phyloP scores from a whole-genome alignment of 116 monocot genomes.

The Phalaenopsis hybrid region DNA sequence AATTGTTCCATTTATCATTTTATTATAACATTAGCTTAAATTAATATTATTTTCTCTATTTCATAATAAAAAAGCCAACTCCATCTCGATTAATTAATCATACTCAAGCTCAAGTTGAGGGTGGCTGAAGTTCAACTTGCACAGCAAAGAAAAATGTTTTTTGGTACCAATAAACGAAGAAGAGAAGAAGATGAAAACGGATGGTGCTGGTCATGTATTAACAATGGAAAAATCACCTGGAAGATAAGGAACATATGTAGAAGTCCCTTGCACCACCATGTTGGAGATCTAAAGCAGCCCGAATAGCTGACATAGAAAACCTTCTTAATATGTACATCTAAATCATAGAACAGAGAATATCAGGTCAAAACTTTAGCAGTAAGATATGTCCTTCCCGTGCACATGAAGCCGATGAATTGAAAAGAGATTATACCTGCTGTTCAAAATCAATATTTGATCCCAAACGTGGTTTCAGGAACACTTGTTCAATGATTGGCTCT shows the following conservation, averaged over 20 bases:
- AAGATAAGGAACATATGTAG: constrained; percentile 95
- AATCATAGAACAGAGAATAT: neutral
- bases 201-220: neutral
- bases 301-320: constrained; percentile 79
- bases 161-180: neutral
- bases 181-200: neutral
- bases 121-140: too few species aligned
- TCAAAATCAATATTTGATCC: constrained; percentile 75
- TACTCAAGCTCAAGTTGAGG: too few species aligned
- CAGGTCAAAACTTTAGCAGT: neutral
- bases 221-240: constrained; percentile 41
- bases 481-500: constrained; percentile 92
- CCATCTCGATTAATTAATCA: too few species aligned
- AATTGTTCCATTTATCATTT: too few species aligned
- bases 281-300: constrained; percentile 69
- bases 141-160: neutral
- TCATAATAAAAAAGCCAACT: too few species aligned
- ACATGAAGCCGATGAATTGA: neutral
- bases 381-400: neutral
- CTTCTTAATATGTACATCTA: constrained; percentile 97
- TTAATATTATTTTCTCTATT: too few species aligned
- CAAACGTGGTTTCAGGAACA: constrained; percentile 70
- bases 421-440: constrained; percentile 61
- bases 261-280: constrained; percentile 85
- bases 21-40: too few species aligned